Conservation (phyloP, 2,329 filamentous ascomycete species). For the Venturia asperata region DNA sequence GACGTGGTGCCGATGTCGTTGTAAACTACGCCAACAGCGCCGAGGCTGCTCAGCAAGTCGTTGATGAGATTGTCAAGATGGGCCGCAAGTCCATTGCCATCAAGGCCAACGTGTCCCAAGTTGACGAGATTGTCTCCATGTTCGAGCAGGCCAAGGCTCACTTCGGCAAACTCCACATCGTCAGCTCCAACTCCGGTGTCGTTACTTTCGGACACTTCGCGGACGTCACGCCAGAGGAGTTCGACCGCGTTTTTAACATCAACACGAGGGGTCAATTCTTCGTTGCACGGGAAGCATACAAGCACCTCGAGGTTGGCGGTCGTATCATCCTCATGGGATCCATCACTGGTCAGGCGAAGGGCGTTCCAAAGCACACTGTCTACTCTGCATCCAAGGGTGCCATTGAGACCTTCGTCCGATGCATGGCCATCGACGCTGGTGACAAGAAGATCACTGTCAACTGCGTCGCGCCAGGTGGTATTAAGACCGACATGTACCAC, state of each 20-base stretch:
- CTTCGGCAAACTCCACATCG: conserved; percentile 63
- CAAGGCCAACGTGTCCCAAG: conserved; percentile 61
- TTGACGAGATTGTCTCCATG: conserved; percentile 54
- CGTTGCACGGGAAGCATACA: conserved; percentile 51
- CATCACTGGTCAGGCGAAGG: conserved; percentile 52
- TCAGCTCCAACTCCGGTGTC: conserved; percentile 60
- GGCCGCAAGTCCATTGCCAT: conserved; percentile 57
- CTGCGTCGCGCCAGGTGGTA: conserved; percentile 51
- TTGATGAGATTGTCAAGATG: conserved; percentile 56
- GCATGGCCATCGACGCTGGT: conserved; percentile 48
- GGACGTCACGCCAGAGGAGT: conserved; percentile 49
- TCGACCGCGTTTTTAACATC: conserved; percentile 53
- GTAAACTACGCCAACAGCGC: conserved; percentile 62
- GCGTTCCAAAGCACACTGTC: conserved; percentile 47
- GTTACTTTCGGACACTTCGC: conserved; percentile 48
- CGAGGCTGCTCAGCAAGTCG: conserved; percentile 58
- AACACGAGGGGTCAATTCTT: conserved; percentile 60
- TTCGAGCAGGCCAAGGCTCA: conserved; percentile 56
- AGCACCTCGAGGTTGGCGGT: conserved; percentile 45
- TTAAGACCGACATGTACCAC: conserved; percentile 55
- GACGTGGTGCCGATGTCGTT: conserved; percentile 58
- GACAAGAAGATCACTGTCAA: conserved; percentile 53
- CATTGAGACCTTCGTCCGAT: conserved; percentile 48
- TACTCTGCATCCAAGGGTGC: conserved; percentile 49
- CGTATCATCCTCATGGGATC: conserved; percentile 49